These are phyloP conservation scores for Penicillium sp. DNA, from an alignment of 2,329 filamentous ascomycete species.

Conservation along the genomic window DNA sequence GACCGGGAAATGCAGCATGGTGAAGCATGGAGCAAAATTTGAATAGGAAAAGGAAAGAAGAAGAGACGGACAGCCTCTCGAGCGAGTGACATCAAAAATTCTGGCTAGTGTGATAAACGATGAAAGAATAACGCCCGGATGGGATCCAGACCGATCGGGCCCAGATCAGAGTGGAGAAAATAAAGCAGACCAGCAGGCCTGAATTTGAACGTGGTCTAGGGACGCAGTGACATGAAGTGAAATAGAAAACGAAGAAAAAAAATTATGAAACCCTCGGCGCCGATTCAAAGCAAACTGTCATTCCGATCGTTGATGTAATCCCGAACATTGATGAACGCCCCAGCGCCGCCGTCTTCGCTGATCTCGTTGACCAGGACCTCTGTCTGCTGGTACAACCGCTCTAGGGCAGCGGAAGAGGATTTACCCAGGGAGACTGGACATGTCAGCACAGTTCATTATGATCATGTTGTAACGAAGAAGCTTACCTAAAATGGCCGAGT, in stretches of 20 bases:
- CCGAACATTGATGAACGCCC: slow-evolving; percentile 75
- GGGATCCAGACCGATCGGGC: neutral
- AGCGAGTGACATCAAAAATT: slow-evolving; percentile 4
- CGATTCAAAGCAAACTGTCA: slow-evolving; percentile 41
- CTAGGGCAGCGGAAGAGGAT: slow-evolving; percentile 80
- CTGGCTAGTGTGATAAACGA: slow-evolving; percentile 5
- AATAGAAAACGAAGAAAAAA: neutral
- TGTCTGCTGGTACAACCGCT: slow-evolving; percentile 83
- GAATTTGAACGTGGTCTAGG: neutral
- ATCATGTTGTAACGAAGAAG: neutral
- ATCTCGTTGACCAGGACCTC: slow-evolving; percentile 82
- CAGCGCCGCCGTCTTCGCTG: slow-evolving; percentile 74
- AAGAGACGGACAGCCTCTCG: neutral
- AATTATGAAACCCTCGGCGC: neutral
- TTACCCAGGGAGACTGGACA: slow-evolving; percentile 81
- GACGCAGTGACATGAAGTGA: neutral
- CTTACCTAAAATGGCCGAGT: slow-evolving; percentile 86
- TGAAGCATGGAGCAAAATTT: neutral
- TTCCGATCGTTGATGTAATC: slow-evolving; percentile 65
- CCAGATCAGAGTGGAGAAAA: neutral
- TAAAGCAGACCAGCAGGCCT: neutral
- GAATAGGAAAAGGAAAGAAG: neutral
- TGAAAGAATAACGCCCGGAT: neutral
- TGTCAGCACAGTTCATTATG: slow-evolving; percentile 18
- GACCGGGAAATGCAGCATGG: neutral